Percentiles rank a stretch among this genome's conserved stretches.
phyloP scores from a whole-genome alignment of 164 flowering plant genomes.

The Magnolia officinalis region DNA sequence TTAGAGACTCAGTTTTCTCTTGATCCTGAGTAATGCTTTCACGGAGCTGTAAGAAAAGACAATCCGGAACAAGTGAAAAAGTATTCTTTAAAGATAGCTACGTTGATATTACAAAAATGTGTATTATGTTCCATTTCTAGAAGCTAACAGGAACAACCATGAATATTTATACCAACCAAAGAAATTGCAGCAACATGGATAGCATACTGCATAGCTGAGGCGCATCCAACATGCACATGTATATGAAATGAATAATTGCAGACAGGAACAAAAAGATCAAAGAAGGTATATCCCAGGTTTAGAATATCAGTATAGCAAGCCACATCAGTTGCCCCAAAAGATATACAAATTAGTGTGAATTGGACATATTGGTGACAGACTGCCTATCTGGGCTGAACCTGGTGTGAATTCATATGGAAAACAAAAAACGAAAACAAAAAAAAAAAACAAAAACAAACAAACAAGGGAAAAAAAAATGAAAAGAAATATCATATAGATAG shows the following conservation, averaged over 20 bases:
- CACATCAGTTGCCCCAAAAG: no score
- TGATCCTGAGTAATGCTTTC: conserved; percentile 80
- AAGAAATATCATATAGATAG: no score
- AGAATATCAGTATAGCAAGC: no score
- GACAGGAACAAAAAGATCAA: neutral
- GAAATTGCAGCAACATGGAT: neutral
- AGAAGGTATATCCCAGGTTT: neutral
- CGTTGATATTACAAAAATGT: neutral
- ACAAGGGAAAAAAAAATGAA: no score
- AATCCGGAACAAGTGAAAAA: neutral
- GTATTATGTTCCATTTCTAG: neutral
- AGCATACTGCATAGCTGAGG: neutral
- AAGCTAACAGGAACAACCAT: neutral
- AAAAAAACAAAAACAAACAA: no score
- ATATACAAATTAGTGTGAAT: no score
- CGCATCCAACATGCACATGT: neutral
- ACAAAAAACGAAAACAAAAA: no score
- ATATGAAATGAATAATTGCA: neutral
- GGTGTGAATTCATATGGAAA: no score
- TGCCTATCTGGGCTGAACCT: no score
- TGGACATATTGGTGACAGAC: no score
- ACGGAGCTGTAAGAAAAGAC: conserved; percentile 44
- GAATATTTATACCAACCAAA: neutral
- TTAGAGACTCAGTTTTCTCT: conserved; percentile 56
- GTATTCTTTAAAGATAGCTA: neutral